These are phyloP conservation scores for Fusarium sp. DNA, from an alignment of 2,329 filamentous ascomycete species.

Conservation along the genomic window DNA sequence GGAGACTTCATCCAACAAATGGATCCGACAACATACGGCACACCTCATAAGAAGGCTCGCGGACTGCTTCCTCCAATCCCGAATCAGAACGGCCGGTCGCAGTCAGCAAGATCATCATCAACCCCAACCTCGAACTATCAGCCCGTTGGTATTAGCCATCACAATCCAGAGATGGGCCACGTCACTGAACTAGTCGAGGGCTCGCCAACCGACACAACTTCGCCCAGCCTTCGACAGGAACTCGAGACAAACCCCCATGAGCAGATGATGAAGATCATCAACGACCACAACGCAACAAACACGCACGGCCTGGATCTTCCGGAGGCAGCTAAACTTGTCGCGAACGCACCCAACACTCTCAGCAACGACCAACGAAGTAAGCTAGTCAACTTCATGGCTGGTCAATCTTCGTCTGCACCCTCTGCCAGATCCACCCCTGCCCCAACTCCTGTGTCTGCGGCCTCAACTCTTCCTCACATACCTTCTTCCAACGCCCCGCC, in stretches of 20 bases:
- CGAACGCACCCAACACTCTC: conserved; percentile 66
- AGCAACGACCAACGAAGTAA: conserved; percentile 69
- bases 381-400: conserved; percentile 72
- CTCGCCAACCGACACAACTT: conserved; percentile 59
- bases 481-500: conserved; percentile 21
- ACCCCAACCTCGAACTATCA: conserved; percentile 40
- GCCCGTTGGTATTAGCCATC: conserved; percentile 33
- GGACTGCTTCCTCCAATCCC: conserved; percentile 68
- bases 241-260: conserved; percentile 69
- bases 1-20: conserved; percentile 68
- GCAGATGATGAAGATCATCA: conserved; percentile 74
- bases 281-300: conserved; percentile 70
- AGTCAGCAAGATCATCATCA: conserved; percentile 43
- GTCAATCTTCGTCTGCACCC: conserved; percentile 49
- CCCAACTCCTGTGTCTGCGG: conserved; percentile 21
- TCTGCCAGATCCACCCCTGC: conserved; percentile 40
- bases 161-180: conserved; percentile 63
- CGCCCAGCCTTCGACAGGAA: conserved; percentile 66
- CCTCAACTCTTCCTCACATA: conserved; percentile 18
- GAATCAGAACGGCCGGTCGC: conserved; percentile 47
- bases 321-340: conserved; percentile 63
- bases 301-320: conserved; percentile 64
- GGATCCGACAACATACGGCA: conserved; percentile 54
- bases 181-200: conserved; percentile 72
- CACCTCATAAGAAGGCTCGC: conserved; percentile 63